Base-by-base conservation (phyloP, 208 protist species). In the Trichomonas gallinae region DNA sequence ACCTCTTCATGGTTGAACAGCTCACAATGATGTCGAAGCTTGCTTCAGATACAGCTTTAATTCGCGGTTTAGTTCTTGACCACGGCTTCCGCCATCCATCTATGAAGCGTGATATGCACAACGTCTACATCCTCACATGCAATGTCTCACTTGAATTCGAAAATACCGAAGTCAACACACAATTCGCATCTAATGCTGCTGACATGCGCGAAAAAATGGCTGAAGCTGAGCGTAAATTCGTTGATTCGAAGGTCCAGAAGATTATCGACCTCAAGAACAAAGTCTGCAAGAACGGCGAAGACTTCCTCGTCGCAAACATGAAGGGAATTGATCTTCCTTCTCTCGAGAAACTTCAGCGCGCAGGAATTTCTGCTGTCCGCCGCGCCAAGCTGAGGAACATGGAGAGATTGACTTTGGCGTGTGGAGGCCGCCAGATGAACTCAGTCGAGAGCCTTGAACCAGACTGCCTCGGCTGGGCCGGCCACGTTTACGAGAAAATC, bases 101-200 rank as follows among this genome's bases (percentile, higher is more conserved):
- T 3, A 91, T 97, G 85, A 58, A 49, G 26, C 44, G 82, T 99
- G 99, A 98, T 72, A 99, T 99, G 97, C 97, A 98, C 58, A 99
- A 99, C 97, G 98, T 97, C 31, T 99, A 98, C 97, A 99, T 99
- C 96, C 98, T 99, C 31, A 99, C 98, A 0, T 99, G 98, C 97
- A 99, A 99, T 98, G 99, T 99, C 45, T 99, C 99, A 11, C 98
- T 99, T 26, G 99, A 99, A 98, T 99, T 99, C 97, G 99, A 99
- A 97, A 99, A 99, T 96, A 98, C 97, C 89, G 98, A 97, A 89
- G 98, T 99, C 34, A 99, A 99, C 87, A 98, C 99, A 3, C 98
- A 98, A 48, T 99, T 99, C 97, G 99, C 99, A 97, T 99, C 99
- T 98, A 99, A 98, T 81, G 98, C 98, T 96, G 99, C 99, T 9